These are phyloP conservation scores for Serendipita sp. DNA, from an alignment of 768 basidiomycete genomes.

Conservation along the genomic window DNA sequence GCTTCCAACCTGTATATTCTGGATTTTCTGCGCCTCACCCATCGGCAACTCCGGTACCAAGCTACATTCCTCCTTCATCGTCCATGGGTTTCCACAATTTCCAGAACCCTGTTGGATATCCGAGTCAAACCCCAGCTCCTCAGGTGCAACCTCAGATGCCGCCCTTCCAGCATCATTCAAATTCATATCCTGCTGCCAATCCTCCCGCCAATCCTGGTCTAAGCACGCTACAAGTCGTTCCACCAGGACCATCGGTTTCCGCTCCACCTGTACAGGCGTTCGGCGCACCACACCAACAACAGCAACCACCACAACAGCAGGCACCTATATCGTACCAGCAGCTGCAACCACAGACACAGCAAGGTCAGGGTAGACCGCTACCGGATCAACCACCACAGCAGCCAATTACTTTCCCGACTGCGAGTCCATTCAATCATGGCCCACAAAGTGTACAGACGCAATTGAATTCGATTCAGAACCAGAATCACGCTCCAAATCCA, in stretches of 20 bases:
- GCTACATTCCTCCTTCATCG: background rate
- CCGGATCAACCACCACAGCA: constrained; percentile 6
- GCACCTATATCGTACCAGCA: constrained; percentile 8
- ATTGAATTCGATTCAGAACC: background rate
- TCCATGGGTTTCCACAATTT: background rate
- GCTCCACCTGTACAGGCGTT: background rate
- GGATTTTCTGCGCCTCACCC: background rate
- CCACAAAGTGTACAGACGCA: background rate
- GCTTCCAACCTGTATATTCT: constrained; percentile 2
- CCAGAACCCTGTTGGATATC: background rate
- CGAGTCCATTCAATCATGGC: constrained; percentile 1
- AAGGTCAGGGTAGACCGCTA: constrained; percentile 6
- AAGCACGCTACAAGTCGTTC: background rate
- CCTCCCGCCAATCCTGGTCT: background rate
- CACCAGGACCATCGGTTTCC: background rate
- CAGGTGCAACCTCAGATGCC: background rate
- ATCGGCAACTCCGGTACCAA: constrained; percentile 1
- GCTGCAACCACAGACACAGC: background rate
- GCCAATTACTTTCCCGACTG: background rate
- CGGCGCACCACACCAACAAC: constrained; percentile 6
- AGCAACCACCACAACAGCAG: constrained; percentile 5
- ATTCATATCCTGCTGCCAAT: background rate
- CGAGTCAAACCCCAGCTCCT: background rate
- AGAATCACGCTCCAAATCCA: background rate
- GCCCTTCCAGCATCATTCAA: background rate